phyloP scores from a whole-genome alignment of 345 rosid species.

The Melaleuca quinquenervia region DNA sequence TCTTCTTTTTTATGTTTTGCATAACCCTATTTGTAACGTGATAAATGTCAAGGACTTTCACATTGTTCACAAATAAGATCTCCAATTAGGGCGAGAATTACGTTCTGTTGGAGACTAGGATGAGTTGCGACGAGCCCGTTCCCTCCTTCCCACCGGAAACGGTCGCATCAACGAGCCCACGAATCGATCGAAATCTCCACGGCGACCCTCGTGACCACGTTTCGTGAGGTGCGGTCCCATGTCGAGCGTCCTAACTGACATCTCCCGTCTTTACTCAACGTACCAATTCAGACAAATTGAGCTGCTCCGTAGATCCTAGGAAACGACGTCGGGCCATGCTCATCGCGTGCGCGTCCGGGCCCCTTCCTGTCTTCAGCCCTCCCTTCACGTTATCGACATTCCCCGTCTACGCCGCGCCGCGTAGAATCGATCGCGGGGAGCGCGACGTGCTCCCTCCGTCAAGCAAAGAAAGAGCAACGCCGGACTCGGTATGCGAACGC shows the following conservation, averaged over 20 bases:
- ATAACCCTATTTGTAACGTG: background rate
- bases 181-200: too few relatives aligned
- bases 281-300: background rate
- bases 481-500: background rate
- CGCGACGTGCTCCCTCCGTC: background rate
- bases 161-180: background rate
- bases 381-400: background rate
- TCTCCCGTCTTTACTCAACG: too few relatives aligned
- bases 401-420: background rate
- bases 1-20: background rate
- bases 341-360: background rate
- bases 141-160: too few relatives aligned
- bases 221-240: too few relatives aligned
- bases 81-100: background rate
- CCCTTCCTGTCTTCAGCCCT: background rate
- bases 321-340: background rate
- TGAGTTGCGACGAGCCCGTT: background rate
- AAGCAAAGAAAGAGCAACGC: background rate
- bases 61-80: background rate
- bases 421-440: background rate
- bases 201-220: background rate
- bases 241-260: background rate
- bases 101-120: background rate
- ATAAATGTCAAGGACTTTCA: background rate
- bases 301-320: background rate